Conservation (phyloP, 2,329 filamentous ascomycete genomes). For the Fusarium algeriense region DNA sequence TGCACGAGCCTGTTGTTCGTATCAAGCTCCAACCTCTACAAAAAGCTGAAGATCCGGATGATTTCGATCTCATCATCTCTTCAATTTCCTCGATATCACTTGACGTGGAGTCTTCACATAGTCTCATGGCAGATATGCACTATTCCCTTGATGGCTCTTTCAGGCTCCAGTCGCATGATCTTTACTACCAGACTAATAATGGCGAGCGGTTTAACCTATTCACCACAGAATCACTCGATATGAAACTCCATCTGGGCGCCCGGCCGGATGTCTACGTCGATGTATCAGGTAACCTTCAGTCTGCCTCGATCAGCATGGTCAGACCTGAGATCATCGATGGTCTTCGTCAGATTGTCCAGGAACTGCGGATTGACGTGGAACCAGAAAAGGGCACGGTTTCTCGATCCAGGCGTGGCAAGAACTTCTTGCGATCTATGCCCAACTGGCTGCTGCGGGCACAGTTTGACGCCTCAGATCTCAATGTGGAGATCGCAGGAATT, state of each 20-base stretch:
- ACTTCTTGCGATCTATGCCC: slow-evolving; percentile 83
- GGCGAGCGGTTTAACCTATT: slow-evolving; percentile 88
- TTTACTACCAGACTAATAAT: slow-evolving; percentile 93
- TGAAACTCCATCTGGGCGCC: slow-evolving; percentile 87
- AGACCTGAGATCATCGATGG: slow-evolving; percentile 93
- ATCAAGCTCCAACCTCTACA: slow-evolving; percentile 87
- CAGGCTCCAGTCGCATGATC: slow-evolving; percentile 84
- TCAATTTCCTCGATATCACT: slow-evolving; percentile 94
- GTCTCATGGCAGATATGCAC: slow-evolving; percentile 82
- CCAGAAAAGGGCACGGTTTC: slow-evolving; percentile 65
- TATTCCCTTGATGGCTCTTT: slow-evolving; percentile 88
- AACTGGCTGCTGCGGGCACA: slow-evolving; percentile 87
- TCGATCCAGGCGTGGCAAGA: slow-evolving; percentile 67
- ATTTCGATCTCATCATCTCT: slow-evolving; percentile 95
- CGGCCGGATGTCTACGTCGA: slow-evolving; percentile 88
- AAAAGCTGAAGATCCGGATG: slow-evolving; percentile 73
- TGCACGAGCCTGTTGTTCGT: slow-evolving; percentile 94
- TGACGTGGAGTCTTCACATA: slow-evolving; percentile 96
- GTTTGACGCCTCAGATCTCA: slow-evolving; percentile 89
- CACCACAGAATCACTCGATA: slow-evolving; percentile 86
- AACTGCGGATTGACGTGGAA: slow-evolving; percentile 79
- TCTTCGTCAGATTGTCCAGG: slow-evolving; percentile 88
- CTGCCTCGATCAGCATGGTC: slow-evolving; percentile 89
- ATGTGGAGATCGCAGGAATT: slow-evolving; percentile 88
- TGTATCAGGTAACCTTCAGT: slow-evolving; percentile 82